Evolutionary conservation across 805 yeast genomes (phyloP).

Genomic region (Candida khao-thaluensis): DNA sequence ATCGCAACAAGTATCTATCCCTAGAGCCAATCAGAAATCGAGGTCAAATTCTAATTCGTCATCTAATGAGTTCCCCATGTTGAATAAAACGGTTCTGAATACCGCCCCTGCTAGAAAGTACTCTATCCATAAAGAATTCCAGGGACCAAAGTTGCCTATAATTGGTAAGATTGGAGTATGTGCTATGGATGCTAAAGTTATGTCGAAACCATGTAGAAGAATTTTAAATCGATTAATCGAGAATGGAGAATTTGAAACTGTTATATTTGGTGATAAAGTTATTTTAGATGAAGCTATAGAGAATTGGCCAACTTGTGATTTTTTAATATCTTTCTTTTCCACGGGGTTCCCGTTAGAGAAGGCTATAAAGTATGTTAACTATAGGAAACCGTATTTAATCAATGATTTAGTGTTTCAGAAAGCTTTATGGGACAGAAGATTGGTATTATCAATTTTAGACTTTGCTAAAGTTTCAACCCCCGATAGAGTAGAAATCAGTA

Average conservation of each 20-base stretch:
- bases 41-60: slow-evolving; percentile 20
- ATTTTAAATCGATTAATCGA: slow-evolving; percentile 85
- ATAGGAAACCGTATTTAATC: slow-evolving; percentile 84
- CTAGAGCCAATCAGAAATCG: slow-evolving; percentile 14
- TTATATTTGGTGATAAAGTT: slow-evolving; percentile 95
- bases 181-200: slow-evolving; percentile 97
- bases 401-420: slow-evolving; percentile 91
- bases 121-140: slow-evolving; percentile 36
- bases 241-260: slow-evolving; percentile 93
- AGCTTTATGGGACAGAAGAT: slow-evolving; percentile 94
- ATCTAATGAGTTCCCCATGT: slow-evolving; percentile 17
- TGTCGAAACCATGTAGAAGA: slow-evolving; percentile 92
- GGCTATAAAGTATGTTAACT: slow-evolving; percentile 85
- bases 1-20: not conserved
- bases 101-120: slow-evolving; percentile 30
- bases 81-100: slow-evolving; percentile 38
- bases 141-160: slow-evolving; percentile 56
- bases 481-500: slow-evolving; percentile 76
- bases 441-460: slow-evolving; percentile 76
- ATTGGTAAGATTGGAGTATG: slow-evolving; percentile 97
- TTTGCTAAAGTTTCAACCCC: slow-evolving; percentile 90
- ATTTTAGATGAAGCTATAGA: slow-evolving; percentile 91
- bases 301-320: slow-evolving; percentile 99
- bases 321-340: slow-evolving; percentile 89
- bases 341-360: slow-evolving; percentile 94